phyloP scores from a whole-genome alignment of 164 flowering plant species.

The Magnolia changhungtana region DNA sequence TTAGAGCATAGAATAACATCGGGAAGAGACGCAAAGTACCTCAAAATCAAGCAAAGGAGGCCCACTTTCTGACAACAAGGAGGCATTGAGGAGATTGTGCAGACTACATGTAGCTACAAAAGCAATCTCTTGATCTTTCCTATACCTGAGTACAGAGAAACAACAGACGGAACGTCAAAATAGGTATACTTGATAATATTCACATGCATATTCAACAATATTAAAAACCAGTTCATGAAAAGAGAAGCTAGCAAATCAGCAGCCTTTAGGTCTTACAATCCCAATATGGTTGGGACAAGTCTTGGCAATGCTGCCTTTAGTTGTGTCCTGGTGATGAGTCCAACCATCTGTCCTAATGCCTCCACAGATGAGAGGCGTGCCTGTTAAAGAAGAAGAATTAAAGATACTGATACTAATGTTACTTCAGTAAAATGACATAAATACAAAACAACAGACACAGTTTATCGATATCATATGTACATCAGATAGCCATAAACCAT shows the following conservation, averaged over 20 bases:
- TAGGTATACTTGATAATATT: background rate
- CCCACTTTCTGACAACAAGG: slow-evolving; percentile 76
- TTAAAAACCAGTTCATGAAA: background rate
- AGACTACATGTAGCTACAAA: slow-evolving; percentile 76
- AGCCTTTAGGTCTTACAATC: slow-evolving; percentile 50
- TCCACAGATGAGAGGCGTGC: slow-evolving; percentile 79
- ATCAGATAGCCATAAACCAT: no score
- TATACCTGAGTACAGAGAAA: slow-evolving; percentile 46
- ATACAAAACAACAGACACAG: no score
- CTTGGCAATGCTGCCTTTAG: slow-evolving; percentile 83
- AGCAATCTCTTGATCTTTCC: slow-evolving; percentile 72
- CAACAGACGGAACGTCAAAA: background rate
- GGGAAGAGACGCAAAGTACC: slow-evolving; percentile 32
- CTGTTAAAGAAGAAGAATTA: slow-evolving; percentile 27
- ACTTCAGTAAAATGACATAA: no score
- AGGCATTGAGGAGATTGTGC: slow-evolving; percentile 65
- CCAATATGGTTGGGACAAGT: slow-evolving; percentile 80
- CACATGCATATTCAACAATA: background rate
- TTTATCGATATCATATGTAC: no score
- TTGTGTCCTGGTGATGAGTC: slow-evolving; percentile 70
- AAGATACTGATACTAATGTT: background rate
- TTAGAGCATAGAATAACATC: background rate
- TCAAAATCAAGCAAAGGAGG: slow-evolving; percentile 98
- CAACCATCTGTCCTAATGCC: slow-evolving; percentile 97
- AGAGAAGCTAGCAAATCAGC: background rate